phyloP scores from a whole-genome alignment of 2,329 filamentous ascomycete species.

The Microdochium paspali region DNA sequence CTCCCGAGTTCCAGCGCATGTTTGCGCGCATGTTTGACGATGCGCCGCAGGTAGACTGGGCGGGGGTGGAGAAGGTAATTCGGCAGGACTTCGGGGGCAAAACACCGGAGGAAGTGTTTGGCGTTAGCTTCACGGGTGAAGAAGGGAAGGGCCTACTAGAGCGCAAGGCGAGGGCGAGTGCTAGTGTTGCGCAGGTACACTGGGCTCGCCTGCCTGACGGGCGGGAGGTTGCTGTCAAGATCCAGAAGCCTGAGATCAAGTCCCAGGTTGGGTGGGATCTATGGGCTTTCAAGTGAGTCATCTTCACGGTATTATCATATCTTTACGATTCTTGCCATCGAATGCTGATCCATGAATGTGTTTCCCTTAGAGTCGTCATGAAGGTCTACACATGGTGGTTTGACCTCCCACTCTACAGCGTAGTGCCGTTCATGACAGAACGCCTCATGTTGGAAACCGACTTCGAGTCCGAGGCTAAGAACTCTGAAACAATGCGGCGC shows the following conservation, averaged over 20 bases:
- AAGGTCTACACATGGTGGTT: constrained; percentile 80
- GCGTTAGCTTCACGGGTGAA: constrained; percentile 69
- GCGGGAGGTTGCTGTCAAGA: constrained; percentile 86
- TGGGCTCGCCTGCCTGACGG: constrained; percentile 84
- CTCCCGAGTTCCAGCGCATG: constrained; percentile 93
- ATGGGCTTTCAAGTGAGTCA: constrained; percentile 79
- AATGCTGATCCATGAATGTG: constrained; percentile 7
- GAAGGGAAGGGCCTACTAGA: constrained; percentile 58
- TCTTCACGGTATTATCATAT: no score
- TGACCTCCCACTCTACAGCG: constrained; percentile 81
- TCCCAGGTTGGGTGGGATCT: constrained; percentile 90
- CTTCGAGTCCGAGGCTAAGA: constrained; percentile 84
- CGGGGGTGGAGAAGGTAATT: constrained; percentile 76
- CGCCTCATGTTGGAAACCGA: constrained; percentile 90
- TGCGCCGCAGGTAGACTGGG: constrained; percentile 86
- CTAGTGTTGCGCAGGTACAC: constrained; percentile 93
- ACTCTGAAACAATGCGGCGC: constrained; percentile 73
- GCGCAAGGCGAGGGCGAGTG: constrained; percentile 58
- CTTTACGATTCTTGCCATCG: no score
- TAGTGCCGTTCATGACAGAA: constrained; percentile 90
- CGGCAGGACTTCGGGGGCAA: constrained; percentile 79
- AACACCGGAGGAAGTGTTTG: constrained; percentile 83
- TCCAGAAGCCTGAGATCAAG: constrained; percentile 91
- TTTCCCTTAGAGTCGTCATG: constrained; percentile 55
- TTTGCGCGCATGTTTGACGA: constrained; percentile 97